phyloP scores from a whole-genome alignment of 805 yeast species.

The Metschnikowia sp. region DNA sequence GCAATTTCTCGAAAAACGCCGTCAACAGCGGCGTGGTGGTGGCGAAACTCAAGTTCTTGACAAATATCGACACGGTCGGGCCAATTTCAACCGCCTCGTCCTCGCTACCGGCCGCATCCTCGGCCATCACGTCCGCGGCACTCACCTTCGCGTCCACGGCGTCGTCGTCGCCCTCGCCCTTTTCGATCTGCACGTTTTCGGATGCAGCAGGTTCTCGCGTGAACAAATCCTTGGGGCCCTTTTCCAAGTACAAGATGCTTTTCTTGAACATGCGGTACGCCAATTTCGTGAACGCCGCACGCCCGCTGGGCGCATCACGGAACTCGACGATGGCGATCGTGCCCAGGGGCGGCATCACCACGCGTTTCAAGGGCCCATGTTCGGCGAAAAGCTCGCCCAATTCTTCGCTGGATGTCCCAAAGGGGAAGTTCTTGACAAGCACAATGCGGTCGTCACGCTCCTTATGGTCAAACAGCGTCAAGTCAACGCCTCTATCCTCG shows the following conservation, averaged over 20 bases:
- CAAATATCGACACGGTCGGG: slow-evolving; percentile 83
- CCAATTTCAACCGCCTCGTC: slow-evolving; percentile 47
- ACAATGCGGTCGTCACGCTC: slow-evolving; percentile 80
- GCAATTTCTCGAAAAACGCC: slow-evolving; percentile 61
- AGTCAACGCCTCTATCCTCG: slow-evolving; percentile 80
- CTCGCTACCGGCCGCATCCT: slow-evolving; percentile 23
- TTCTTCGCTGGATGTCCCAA: slow-evolving; percentile 77
- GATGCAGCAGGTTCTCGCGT: slow-evolving; percentile 51
- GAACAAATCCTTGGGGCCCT: slow-evolving; percentile 86
- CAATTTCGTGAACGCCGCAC: slow-evolving; percentile 83
- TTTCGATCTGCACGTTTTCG: slow-evolving; percentile 18
- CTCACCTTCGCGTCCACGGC: slow-evolving; percentile 38
- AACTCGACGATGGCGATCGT: slow-evolving; percentile 93
- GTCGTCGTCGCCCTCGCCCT: slow-evolving; percentile 18
- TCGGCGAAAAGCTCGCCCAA: slow-evolving; percentile 76
- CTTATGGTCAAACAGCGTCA: slow-evolving; percentile 59
- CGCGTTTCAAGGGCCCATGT: slow-evolving; percentile 74
- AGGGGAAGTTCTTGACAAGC: slow-evolving; percentile 87
- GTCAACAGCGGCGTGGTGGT: slow-evolving; percentile 61
- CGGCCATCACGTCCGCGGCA: slow-evolving; percentile 40
- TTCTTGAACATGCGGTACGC: slow-evolving; percentile 87
- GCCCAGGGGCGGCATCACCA: slow-evolving; percentile 94
- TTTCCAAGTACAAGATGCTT: slow-evolving; percentile 83
- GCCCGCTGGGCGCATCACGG: slow-evolving; percentile 75
- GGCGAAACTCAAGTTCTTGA: slow-evolving; percentile 86